phyloP scores from a whole-genome alignment of 1,284 basidiomycete genomes.

The Rhodotorula sp. region DNA sequence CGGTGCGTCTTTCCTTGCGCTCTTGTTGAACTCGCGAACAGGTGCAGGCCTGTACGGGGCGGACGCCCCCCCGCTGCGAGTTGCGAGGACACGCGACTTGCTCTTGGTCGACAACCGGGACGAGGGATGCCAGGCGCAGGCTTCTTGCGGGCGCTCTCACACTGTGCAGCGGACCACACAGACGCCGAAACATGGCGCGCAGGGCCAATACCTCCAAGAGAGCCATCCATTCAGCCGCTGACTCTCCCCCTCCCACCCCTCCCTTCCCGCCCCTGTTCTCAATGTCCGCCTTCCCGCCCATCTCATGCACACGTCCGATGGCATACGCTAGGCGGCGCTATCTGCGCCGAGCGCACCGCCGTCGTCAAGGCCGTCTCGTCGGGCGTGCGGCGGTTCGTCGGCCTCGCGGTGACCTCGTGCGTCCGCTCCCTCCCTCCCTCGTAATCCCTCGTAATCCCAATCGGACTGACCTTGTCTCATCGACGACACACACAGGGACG shows the following conservation, averaged over 20 bases:
- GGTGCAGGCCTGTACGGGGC: too few species aligned
- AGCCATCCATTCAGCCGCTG: too few species aligned
- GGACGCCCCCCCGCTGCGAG: too few species aligned
- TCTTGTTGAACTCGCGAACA: not conserved
- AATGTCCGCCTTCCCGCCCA: too few species aligned
- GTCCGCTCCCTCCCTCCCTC: not conserved
- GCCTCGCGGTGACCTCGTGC: slow-evolving; percentile 62
- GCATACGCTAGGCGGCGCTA: slow-evolving; percentile 53
- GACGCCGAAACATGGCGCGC: too few species aligned
- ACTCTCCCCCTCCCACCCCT: too few species aligned
- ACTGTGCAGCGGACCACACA: too few species aligned
- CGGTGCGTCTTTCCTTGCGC: slow-evolving; percentile 32
- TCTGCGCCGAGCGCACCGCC: slow-evolving; percentile 87
- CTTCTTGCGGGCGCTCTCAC: too few species aligned
- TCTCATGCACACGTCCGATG: not conserved
- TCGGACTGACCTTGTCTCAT: not conserved
- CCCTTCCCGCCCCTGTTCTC: not conserved
- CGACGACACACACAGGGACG: slow-evolving; percentile 57
- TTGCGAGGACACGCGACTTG: too few species aligned
- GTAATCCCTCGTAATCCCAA: not conserved
- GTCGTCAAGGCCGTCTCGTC: slow-evolving; percentile 73
- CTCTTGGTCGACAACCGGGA: too few species aligned
- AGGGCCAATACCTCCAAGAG: too few species aligned
- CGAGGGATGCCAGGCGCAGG: too few species aligned
- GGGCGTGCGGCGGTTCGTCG: slow-evolving; percentile 66